Evolutionary conservation across 495 filamentous ascomycete genomes (phyloP), one percentile per base, ranked within the genome.

Genomic region (Articulospora tetracladia): DNA sequence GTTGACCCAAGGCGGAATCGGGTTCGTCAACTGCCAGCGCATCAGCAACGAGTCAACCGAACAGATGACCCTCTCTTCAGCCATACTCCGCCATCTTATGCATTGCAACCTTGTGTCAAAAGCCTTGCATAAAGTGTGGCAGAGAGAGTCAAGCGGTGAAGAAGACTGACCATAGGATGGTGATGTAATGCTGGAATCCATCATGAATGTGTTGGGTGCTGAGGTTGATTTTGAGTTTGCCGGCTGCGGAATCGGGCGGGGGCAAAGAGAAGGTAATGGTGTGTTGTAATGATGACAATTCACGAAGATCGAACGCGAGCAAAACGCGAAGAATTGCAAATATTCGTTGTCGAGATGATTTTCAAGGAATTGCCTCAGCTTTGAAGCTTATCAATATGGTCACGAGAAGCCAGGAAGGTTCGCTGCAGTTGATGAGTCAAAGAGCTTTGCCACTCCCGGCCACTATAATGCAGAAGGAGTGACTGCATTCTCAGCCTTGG

Each of bases 101-200:
- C 59, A 36, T 55, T 58, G 60, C 57, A 60, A 64, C 61, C 61
- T 53, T 26, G 52, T 44, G 28, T 51, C 27, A 54, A 53, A 44
- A 57, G 54, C 22, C 4, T 13, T 61, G 59, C 52, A 57, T 52
- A 46, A 25, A 19, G 53, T 36, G 49, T 23, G 17, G 34, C 12
- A 41, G n/a, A 22, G 25, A 10, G 22, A 28, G 25, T 10, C 39
- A 49, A 49, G 54, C 55, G 60, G 55, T 62, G 60, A 62, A 49
- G 54, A 34, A 46, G 19, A 58, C 54, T 58, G 54, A 62, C 60
- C 60, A 51, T 13, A 13, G 22, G 60, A 19, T 11, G 39, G 51
- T 25, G 52, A 34, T 49, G 36, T 57, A 57, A 57, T 24, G 32
- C 27, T 26, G 26, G 24, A 55, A 3, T 52, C 53, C 53, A 56